Evolutionary conservation across 2,329 filamentous ascomycete species (phyloP).

Genomic region (Sclerotinia spermophila): DNA sequence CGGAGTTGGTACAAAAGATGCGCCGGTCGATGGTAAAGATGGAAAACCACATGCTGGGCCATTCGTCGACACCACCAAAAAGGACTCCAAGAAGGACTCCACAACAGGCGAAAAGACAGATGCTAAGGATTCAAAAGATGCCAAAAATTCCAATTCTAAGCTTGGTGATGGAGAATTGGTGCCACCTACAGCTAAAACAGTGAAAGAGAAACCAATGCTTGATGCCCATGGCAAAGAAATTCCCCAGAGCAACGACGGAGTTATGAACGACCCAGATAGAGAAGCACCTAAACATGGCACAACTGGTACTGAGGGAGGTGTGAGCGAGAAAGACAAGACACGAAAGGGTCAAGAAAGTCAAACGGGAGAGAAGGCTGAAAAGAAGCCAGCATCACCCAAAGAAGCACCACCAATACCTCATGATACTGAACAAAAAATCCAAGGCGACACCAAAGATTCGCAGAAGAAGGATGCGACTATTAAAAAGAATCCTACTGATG

Average conservation of each 20-base stretch:
- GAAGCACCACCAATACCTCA: constrained; percentile 79
- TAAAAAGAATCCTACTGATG: constrained; percentile 39
- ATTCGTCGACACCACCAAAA: constrained; percentile 56
- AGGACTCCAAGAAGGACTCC: constrained; percentile 47
- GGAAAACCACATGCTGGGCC: constrained; percentile 91
- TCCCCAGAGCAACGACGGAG: constrained; percentile 67
- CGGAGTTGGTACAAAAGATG: constrained; percentile 64
- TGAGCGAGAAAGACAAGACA: constrained; percentile 81
- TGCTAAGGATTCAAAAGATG: background rate
- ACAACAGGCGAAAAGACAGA: background rate
- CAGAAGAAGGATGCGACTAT: constrained; percentile 38
- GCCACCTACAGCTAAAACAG: constrained; percentile 44
- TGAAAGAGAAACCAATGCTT: constrained; percentile 39
- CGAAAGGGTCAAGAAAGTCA: constrained; percentile 64
- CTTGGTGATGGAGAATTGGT: constrained; percentile 38
- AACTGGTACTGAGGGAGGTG: constrained; percentile 82
- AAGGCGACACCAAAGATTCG: constrained; percentile 40
- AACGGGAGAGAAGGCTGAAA: constrained; percentile 63
- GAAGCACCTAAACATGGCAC: constrained; percentile 77
- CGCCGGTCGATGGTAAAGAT: constrained; percentile 87
- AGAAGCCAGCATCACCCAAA: constrained; percentile 79
- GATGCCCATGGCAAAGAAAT: constrained; percentile 58
- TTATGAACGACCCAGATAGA: constrained; percentile 87
- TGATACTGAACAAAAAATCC: constrained; percentile 67
- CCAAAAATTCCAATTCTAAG: constrained; percentile 40